Evolutionary conservation across 495 filamentous ascomycete species (phyloP), one percentile per base, ranked within the genome.

Genomic region (Penicillium pulvis): DNA sequence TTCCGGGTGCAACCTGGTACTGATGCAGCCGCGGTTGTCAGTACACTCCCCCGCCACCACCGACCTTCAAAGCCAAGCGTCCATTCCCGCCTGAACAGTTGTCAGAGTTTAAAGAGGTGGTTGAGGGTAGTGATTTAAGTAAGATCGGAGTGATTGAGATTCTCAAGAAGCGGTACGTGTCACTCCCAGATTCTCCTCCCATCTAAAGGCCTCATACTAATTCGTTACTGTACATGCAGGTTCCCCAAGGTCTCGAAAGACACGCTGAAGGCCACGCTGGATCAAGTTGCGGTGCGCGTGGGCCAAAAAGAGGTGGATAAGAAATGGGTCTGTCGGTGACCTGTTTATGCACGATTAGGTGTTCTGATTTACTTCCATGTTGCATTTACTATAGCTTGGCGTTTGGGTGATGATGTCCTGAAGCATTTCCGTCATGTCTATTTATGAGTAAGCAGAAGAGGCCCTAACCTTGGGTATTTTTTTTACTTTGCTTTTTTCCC

Each of bases 101-200:
- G 35, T 76, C 75, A 1, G 87, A 86, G n/a, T 96, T 97, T 72
- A 91, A 87, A 69, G 70, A 77, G 48, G 85, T 79, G 0, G 79
- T 95, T 14, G 70, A 86, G 51, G 88, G 87, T 2, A 89, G 87
- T 70, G 82, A 88, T 57, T 75, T 91, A 52, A 89, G 82, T 2
- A 97, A 96, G 72, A 71, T 83, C 0, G 91, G 89, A 0, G 67
- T 96, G 57, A 75, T 92, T 16, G 92, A 95, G 70, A 75, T 87
- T 19, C 66, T 97, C 58, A 89, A 90, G 74, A 86, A 87, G 74
- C 80, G 80, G 75, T 83, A 67, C 52, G 75, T 68, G n/a, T 6
- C 28, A 11, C 3, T 20, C 8, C 23, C 20, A 23, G 20, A 6
- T 31, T 24, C 24, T 24, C 30, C 43, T 39, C 14, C 28, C 55